Evolutionary conservation across 2,329 filamentous ascomycete species (phyloP), one percentile per base, ranked within the genome.

Genomic region (Colletotrichum zoysiae): DNA sequence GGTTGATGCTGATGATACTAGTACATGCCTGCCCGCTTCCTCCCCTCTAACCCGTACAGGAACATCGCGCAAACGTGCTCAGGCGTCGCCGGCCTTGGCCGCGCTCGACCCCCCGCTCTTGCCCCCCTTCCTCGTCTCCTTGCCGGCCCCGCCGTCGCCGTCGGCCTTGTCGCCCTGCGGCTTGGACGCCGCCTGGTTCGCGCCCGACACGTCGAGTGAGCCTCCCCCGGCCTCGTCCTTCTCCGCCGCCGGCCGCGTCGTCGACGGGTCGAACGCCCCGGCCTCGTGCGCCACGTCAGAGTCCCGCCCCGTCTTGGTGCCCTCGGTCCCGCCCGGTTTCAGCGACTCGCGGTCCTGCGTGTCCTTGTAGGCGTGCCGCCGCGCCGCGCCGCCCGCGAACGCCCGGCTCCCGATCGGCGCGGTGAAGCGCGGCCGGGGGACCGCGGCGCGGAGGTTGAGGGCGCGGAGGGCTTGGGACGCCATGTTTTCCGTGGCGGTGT

Each of bases 191-290:
- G 80, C 79, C 75, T 82, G 78, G 76, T 87, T 83, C 50, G 86
- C 84, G 14, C 84, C 83, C 76, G 83, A 85, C 16, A 78, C 77
- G 7, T 85, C 77, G 20, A 88, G 77, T 46, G 83, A 78, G 70
- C 74, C 65, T 64, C 83, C 77, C 8, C 78, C 55, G 33, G 55
- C 81, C 11, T 84, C 84, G 40, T 80, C 75, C 7, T 81, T 74
- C 81, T 90, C 88, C 30, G 81, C 77, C 78, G 94, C 91, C 0
- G 94, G 94, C 26, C 86, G 83, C 35, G 92, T 95, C 79, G 88
- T 89, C 67, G 85, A 81, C 0, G 90, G 89, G 78, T 94, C 87
- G 81, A 93, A 97, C 1, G 94, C 91, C 53, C 90, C 85, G 4
- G 84, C 79, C 68, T 87, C 83, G 40, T 86, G 83, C 0, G 87